Percentiles rank a stretch among this genome's conserved stretches.
Conservation (phyloP, 495 filamentous ascomycete genomes). For the Evernia prunastri region DNA sequence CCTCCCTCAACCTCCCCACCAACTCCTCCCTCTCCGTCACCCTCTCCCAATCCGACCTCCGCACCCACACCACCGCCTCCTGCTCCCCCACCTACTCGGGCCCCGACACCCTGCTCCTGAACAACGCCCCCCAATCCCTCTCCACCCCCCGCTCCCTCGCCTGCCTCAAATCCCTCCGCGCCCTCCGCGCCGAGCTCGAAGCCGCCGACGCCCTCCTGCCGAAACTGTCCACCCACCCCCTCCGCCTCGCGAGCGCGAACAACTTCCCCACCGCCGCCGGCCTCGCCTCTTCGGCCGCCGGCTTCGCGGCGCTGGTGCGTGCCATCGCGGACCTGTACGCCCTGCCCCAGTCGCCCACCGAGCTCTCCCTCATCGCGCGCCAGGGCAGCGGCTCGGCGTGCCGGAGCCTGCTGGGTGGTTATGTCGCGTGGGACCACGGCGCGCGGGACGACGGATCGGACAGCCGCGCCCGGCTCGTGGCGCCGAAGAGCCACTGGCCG, state of each 20-base stretch:
- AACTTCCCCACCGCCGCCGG: slow-evolving; percentile 99
- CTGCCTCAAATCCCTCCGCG: slow-evolving; percentile 78
- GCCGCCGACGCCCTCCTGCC: slow-evolving; percentile 62
- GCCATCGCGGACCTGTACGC: slow-evolving; percentile 89
- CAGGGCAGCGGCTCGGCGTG: slow-evolving; percentile 94
- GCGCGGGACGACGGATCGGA: slow-evolving; percentile 67
- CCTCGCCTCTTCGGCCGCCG: slow-evolving; percentile 84
- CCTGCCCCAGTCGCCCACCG: slow-evolving; percentile 66
- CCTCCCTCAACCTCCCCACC: slow-evolving; percentile 88
- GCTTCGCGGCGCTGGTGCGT: slow-evolving; percentile 89
- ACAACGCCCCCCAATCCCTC: slow-evolving; percentile 75
- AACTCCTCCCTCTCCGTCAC: slow-evolving; percentile 96
- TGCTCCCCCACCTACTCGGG: slow-evolving; percentile 69
- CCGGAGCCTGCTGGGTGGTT: slow-evolving; percentile 84
- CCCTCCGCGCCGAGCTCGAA: slow-evolving; percentile 70
- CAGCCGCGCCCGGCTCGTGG: slow-evolving; percentile 77
- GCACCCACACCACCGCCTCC: slow-evolving; percentile 91
- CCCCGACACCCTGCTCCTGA: slow-evolving; percentile 73
- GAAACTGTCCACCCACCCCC: slow-evolving; percentile 62
- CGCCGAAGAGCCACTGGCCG: slow-evolving; percentile 83
- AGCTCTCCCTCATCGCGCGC: slow-evolving; percentile 83
- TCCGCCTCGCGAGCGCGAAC: slow-evolving; percentile 86
- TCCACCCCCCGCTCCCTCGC: slow-evolving; percentile 81
- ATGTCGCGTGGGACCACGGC: slow-evolving; percentile 88
- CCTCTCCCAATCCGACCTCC: slow-evolving; percentile 86